Conservation (phyloP, 2,329 filamentous ascomycete genomes). For the Gaeumannomyces tritici region DNA sequence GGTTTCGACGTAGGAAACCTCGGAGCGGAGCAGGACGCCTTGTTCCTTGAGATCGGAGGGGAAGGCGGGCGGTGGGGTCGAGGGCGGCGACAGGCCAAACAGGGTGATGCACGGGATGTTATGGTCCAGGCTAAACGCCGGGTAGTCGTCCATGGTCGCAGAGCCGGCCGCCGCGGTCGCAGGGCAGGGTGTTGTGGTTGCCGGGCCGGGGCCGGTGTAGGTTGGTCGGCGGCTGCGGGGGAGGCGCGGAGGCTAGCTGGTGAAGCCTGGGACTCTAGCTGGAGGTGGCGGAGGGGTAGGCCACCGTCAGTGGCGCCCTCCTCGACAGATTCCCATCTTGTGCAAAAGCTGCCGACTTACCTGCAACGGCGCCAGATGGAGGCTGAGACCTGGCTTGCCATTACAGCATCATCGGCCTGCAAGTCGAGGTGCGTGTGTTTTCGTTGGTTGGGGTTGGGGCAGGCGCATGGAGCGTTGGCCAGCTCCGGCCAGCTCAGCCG, state of each 20-base stretch:
- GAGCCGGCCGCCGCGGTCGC: neutral
- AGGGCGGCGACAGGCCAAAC: slow-evolving; percentile 55
- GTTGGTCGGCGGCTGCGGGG: neutral
- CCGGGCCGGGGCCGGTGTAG: neutral
- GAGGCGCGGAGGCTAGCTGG: neutral
- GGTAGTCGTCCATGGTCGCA: slow-evolving; percentile 65
- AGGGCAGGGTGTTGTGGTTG: neutral
- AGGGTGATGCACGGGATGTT: slow-evolving; percentile 79
- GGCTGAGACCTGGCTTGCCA: neutral
- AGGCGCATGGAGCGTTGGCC: neutral
- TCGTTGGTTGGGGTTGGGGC: neutral
- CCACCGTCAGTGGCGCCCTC: neutral
- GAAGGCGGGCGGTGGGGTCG: slow-evolving; percentile 28
- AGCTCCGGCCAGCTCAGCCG: no score
- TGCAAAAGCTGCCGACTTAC: neutral
- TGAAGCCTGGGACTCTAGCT: neutral
- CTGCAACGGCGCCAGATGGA: neutral
- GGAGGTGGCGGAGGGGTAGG: neutral
- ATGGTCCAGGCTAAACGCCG: slow-evolving; percentile 70
- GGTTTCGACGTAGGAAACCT: slow-evolving; percentile 57
- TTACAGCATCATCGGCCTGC: neutral
- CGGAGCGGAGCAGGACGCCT: slow-evolving; percentile 57
- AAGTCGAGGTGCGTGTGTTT: neutral
- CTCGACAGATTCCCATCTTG: neutral
- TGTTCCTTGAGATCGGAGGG: slow-evolving; percentile 46